Base-by-base conservation (phyloP, 1,284 basidiomycete genomes). In the Sporisorium scitamineum region DNA sequence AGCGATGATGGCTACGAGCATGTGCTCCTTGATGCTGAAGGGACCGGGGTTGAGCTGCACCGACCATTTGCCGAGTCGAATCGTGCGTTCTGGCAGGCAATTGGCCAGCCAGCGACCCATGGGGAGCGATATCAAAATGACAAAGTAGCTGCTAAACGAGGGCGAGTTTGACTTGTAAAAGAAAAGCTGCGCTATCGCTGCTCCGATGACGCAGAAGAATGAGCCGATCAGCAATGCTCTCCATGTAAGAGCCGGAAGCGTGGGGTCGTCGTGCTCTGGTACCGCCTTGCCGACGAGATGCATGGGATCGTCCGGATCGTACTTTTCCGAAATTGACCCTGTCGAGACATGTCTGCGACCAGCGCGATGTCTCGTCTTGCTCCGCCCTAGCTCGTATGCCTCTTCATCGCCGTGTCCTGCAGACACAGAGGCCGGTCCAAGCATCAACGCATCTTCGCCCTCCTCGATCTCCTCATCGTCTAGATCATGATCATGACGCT, bases 101-200 rank as follows among this genome's bases (percentile, higher is more conserved):
- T 85, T 81, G 1, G 86, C 86, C 1, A 87, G 76, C 70, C 81
- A 85, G 44, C 83, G 84, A 0, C 88, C 88, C 5, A 89, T 78
- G 0, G 88, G 88, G 31, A 88, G 86, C 18, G 84, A 82, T 45
- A 87, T 75, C 22, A 89, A 84, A 54, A 89, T 88, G 70, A 89
- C 87, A 81, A 89, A 89, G 84, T 89, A 89, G 24, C 84, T 84
- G 37, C 87, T 88, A 81, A 89, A 89, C 1, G 84, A 84, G 0
- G 88, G 88, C 53, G 78, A 80, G 54, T 80, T 80, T 41, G 76
- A 84, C 63, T 83, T 83, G 78, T 82, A 84, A 69, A 84, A 83
- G 61, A 83, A 83, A 14, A 82, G 70, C 68, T 83, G 75, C 3
- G 76, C 74, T 63, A 80, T 66, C 31, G 86, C 85, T 11, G 89